Evolutionary conservation across 306 rosid genomes (phyloP).

Genomic region (Dicorynia guianensis): DNA sequence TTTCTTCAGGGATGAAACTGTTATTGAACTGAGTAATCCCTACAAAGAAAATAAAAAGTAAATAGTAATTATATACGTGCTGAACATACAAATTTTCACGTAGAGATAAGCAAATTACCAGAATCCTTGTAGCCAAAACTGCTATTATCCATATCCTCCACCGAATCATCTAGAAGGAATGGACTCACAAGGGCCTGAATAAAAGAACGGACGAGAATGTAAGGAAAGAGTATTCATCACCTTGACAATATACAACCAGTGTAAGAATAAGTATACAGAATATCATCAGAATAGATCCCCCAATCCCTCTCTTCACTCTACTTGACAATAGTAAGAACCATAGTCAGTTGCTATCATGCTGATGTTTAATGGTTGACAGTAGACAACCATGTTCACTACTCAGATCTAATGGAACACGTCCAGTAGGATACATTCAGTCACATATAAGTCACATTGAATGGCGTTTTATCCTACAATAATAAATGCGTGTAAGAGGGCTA

Average conservation of each 20-base stretch:
- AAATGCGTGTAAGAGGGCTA: background rate
- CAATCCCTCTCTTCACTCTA: background rate
- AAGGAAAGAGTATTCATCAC: background rate
- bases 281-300: background rate
- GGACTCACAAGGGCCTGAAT: constrained; percentile 86
- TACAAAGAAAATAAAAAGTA: constrained; percentile 30
- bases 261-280: background rate
- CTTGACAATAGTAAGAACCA: background rate
- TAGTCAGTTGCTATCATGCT: background rate
- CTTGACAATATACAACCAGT: background rate
- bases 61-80: constrained; percentile 1
- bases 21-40: constrained; percentile 44
- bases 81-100: background rate
- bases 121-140: constrained; percentile 36
- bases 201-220: background rate
- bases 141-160: constrained; percentile 54
- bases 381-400: background rate
- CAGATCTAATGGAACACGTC: background rate
- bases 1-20: constrained; percentile 45
- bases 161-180: constrained; percentile 79
- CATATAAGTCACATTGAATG: too few species aligned
- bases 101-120: constrained; percentile 49
- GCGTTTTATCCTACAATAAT: background rate
- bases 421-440: background rate
- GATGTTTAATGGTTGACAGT: background rate